Evolutionary conservation across 2,329 filamentous ascomycete species (phyloP).

Genomic region (Nigrograna mackinnonii): DNA sequence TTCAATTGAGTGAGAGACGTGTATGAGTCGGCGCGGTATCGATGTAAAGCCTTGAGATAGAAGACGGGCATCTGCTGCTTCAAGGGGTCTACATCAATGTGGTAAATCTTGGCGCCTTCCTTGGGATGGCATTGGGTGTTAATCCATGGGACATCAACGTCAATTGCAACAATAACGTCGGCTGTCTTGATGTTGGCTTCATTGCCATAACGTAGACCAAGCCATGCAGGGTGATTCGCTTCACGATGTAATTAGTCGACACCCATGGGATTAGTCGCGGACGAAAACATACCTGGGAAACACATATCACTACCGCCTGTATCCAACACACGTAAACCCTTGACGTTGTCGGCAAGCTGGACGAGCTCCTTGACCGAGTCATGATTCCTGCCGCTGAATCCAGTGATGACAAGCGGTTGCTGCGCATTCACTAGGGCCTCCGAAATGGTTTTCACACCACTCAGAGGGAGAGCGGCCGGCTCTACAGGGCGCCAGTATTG

Average conservation of each 20-base stretch:
- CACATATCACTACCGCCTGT: conserved; percentile 81
- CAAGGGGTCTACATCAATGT: conserved; percentile 69
- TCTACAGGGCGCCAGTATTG: conserved; percentile 71
- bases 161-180: conserved; percentile 81
- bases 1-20: conserved; percentile 71
- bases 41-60: conserved; percentile 57
- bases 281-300: conserved; percentile 59
- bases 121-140: conserved; percentile 71
- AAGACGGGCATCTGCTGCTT: conserved; percentile 66
- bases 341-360: conserved; percentile 67
- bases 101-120: conserved; percentile 61
- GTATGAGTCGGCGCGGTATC: conserved; percentile 56
- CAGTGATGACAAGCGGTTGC: conserved; percentile 71
- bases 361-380: conserved; percentile 64
- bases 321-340: conserved; percentile 72
- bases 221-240: conserved; percentile 58
- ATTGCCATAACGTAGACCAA: conserved; percentile 70
- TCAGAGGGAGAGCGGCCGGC: conserved; percentile 63
- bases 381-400: conserved; percentile 73
- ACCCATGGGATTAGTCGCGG: background rate
- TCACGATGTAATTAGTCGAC: background rate
- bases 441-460: conserved; percentile 63
- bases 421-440: conserved; percentile 66
- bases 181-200: conserved; percentile 75
- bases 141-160: conserved; percentile 94